A percentile compares a stretch with the other conserved stretches of the same genome.
phyloP scores from a whole-genome alignment of 495 filamentous ascomycete species.

The Penicillium salamii region DNA sequence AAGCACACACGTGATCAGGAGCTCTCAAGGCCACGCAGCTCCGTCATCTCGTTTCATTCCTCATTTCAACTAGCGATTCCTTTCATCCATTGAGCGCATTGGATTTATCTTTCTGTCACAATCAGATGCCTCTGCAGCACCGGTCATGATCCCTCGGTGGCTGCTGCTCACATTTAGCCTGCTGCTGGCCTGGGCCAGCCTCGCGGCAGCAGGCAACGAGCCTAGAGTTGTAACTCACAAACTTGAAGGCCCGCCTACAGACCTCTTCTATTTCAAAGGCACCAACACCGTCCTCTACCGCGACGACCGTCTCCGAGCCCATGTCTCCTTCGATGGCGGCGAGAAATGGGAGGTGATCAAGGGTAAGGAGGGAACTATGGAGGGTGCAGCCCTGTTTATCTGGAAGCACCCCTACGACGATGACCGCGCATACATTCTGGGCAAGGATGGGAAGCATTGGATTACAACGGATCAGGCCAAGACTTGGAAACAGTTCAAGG shows the following conservation, averaged over 20 bases:
- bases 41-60: conserved; percentile 5
- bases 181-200: conserved; percentile 30
- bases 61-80: background rate
- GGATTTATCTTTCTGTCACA: background rate
- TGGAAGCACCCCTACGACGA: conserved; percentile 73
- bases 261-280: conserved; percentile 83
- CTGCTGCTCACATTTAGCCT: conserved; percentile 37
- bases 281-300: conserved; percentile 72
- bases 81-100: background rate
- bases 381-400: conserved; percentile 58
- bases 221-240: conserved; percentile 51
- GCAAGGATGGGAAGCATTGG: conserved; percentile 64
- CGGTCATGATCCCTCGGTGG: conserved; percentile 44
- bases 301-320: conserved; percentile 56
- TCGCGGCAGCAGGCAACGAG: conserved; percentile 41
- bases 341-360: conserved; percentile 65
- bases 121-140: conserved; percentile 33
- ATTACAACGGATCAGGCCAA: conserved; percentile 76
- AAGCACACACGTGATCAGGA: conserved; percentile 33
- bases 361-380: conserved; percentile 50
- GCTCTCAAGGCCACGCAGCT: conserved; percentile 35
- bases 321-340: conserved; percentile 76
- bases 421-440: conserved; percentile 74
- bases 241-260: conserved; percentile 59
- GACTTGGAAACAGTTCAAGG: conserved; percentile 71